Conservation (phyloP, 2,329 filamentous ascomycete species). For the Chaetomiaceae sp. region DNA sequence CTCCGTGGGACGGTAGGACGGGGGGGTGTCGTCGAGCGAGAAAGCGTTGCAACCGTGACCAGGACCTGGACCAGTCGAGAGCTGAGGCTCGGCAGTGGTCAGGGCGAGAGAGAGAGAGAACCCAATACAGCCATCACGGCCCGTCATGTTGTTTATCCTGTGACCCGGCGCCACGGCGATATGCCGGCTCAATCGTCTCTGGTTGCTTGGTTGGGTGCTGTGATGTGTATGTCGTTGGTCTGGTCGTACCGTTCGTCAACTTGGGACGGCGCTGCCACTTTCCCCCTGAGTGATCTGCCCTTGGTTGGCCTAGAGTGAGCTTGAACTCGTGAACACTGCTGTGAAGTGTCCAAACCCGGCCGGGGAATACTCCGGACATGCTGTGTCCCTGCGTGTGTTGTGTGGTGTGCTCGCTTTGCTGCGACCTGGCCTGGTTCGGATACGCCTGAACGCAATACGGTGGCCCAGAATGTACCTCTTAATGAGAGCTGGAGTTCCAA, state of each 20-base stretch:
- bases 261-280: too few species aligned
- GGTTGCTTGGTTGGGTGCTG: background rate
- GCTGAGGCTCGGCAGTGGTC: too few species aligned
- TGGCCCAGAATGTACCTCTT: too few species aligned
- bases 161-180: background rate
- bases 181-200: conserved; percentile 3
- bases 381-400: background rate
- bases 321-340: too few species aligned
- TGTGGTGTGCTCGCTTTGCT: background rate
- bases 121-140: conserved; percentile 3
- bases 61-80: too few species aligned
- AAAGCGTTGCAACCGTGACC: too few species aligned
- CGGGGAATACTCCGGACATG: background rate
- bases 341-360: background rate
- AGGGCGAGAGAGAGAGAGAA: background rate
- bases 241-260: too few species aligned
- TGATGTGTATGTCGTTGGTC: background rate
- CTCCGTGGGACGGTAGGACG: too few species aligned
- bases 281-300: background rate
- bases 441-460: too few species aligned
- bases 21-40: too few species aligned
- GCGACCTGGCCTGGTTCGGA: too few species aligned
- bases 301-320: background rate
- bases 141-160: conserved; percentile 9
- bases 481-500: too few species aligned